These are phyloP conservation scores for Phytophthora podocarpi DNA, from an alignment of 352 stramenopile genomes.

Conservation along the genomic window DNA sequence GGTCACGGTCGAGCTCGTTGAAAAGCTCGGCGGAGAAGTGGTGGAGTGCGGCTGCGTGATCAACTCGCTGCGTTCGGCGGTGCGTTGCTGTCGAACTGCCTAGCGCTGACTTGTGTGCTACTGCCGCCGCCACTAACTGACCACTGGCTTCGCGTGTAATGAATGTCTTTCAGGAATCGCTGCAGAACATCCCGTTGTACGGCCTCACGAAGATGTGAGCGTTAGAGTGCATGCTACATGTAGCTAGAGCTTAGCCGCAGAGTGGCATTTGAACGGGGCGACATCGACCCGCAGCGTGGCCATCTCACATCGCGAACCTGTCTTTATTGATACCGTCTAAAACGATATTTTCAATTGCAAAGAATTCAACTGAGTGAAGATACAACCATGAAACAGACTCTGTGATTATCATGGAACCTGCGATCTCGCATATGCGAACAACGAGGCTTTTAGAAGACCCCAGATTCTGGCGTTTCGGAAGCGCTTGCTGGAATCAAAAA, in stretches of 20 bases:
- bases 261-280: too few relatives aligned
- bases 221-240: constrained; percentile 8
- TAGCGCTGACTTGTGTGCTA: background rate
- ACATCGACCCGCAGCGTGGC: too few relatives aligned
- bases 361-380: too few relatives aligned
- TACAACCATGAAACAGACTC: too few relatives aligned
- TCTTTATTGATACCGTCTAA: background rate
- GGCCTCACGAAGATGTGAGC: constrained; percentile 58
- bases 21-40: constrained; percentile 68
- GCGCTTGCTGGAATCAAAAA: constrained; percentile 17
- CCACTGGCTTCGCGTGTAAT: constrained; percentile 12
- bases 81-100: constrained; percentile 21
- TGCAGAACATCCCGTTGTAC: constrained; percentile 56
- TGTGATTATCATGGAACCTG: background rate
- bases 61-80: constrained; percentile 57
- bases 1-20: constrained; percentile 78
- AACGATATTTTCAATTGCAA: too few relatives aligned
- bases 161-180: constrained; percentile 37
- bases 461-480: constrained; percentile 14
- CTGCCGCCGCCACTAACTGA: constrained; percentile 5
- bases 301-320: background rate
- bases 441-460: background rate
- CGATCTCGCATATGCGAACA: background rate
- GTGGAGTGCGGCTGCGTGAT: constrained; percentile 86
- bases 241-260: too few relatives aligned